Evolutionary conservation across 2,329 filamentous ascomycete species (phyloP).

Genomic region (Tolypocladium tundrense): DNA sequence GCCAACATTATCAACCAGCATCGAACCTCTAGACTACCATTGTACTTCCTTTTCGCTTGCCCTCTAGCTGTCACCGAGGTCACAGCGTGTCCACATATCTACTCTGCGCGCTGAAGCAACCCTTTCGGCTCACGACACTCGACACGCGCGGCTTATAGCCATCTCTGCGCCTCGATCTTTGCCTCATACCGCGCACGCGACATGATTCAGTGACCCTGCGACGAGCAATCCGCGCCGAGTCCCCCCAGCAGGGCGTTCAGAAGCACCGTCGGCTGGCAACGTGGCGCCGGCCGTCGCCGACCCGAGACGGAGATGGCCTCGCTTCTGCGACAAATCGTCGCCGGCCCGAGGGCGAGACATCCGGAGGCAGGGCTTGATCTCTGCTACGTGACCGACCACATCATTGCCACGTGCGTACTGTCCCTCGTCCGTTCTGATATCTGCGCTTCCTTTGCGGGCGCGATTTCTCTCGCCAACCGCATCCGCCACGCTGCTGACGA

Average conservation of each 20-base stretch:
- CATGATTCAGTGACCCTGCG: neutral
- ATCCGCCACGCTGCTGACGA: neutral
- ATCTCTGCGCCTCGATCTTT: neutral
- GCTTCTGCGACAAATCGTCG: constrained; percentile 81
- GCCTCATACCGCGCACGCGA: neutral
- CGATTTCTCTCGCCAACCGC: neutral
- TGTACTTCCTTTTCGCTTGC: neutral
- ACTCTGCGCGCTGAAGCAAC: neutral
- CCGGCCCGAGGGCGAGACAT: constrained; percentile 74
- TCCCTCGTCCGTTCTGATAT: neutral
- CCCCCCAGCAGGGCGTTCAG: neutral
- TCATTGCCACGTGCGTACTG: constrained; percentile 46
- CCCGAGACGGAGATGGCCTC: constrained; percentile 47
- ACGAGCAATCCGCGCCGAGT: neutral
- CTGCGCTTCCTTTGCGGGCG: neutral
- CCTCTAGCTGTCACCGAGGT: neutral
- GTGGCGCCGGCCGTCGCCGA: neutral
- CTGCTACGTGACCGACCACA: constrained; percentile 86
- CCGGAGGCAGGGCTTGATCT: constrained; percentile 83
- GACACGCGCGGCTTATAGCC: neutral
- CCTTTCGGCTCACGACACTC: neutral
- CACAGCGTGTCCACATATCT: neutral
- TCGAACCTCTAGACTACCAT: neutral
- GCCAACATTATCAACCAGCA: neutral
- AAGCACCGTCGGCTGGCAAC: neutral